Evolutionary conservation across 2,329 filamentous ascomycete genomes (phyloP), one percentile per base, ranked within the genome.

Genomic region (Ophiocordyceps camponoti-floridani): DNA sequence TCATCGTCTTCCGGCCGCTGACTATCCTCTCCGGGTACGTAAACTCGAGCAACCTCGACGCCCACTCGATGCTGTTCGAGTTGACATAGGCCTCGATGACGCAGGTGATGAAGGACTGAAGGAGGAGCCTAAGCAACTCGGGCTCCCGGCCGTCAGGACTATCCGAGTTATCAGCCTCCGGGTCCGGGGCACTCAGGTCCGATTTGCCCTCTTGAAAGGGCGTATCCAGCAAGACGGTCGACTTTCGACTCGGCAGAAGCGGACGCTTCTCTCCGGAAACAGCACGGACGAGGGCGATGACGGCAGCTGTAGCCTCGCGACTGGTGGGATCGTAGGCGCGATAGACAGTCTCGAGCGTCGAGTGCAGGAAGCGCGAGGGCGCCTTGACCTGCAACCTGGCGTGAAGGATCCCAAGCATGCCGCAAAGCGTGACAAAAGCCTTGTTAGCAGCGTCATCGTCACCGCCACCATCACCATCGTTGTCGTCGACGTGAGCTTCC

Each of bases 31-130:
- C 69, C 0, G 83, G 82, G 44, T 75, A 68, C 49, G 79, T 75
- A 47, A 72, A 77, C 59, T 89, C 84, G 49, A 83, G 68, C 46
- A 87, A 59, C 43, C 84, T 65, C 13, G 72, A 63, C 2, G 77
- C 70, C 77, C 77, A 81, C 41, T 73, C 70, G 57, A 81, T 58
- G 23, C 66, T 64, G 50, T 77, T 72, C 7, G 62, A 65, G 50
- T 77, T 77, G 48, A 84, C 70, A 51, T 85, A 89, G 41, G 80
- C 73, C 56, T 88, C 83, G 11, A 88, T 62, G 16, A 88, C 64
- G 55, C 84, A 82, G 0, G 82, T 85, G n/a, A 85, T 69, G 58
- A 91, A 88, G 1, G 79, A 78, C 54, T 85, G 79, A 23, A 89
- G 62, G 14, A 89, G 64, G 46, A 72, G 75, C 33, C 67, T 67